Evolutionary conservation across 2,329 filamentous ascomycete genomes (phyloP).

Genomic region (Aspergillus pseudoglaucus): DNA sequence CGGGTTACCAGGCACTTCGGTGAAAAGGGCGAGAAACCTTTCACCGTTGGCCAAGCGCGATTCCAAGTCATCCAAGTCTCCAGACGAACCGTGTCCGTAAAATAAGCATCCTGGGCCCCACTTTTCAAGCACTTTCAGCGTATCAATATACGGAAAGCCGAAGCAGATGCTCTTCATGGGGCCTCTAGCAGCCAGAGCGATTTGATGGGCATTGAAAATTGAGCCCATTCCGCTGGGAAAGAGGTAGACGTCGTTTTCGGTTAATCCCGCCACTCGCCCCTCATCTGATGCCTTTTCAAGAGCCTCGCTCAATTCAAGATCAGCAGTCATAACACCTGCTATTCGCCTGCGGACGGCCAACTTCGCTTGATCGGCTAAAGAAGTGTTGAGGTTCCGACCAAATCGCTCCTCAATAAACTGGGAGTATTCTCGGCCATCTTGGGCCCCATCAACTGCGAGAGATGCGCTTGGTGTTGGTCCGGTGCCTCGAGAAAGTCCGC

Average conservation of each 20-base stretch:
- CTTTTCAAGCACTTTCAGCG: slow-evolving; percentile 88
- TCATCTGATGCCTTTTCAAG: slow-evolving; percentile 37
- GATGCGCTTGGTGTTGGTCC: slow-evolving; percentile 33
- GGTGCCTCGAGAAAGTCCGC: slow-evolving; percentile 26
- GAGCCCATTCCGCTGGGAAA: slow-evolving; percentile 91
- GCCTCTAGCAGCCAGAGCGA: slow-evolving; percentile 59
- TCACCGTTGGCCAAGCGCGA: slow-evolving; percentile 63
- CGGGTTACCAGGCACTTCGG: slow-evolving; percentile 92
- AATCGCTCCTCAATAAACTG: slow-evolving; percentile 91
- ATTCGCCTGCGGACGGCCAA: slow-evolving; percentile 81
- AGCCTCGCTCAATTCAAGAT: slow-evolving; percentile 60
- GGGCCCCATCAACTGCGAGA: slow-evolving; percentile 14
- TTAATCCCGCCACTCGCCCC: slow-evolving; percentile 50
- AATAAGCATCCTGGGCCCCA: slow-evolving; percentile 86
- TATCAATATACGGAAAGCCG: slow-evolving; percentile 97
- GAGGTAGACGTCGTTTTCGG: slow-evolving; percentile 81
- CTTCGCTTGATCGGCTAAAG: slow-evolving; percentile 73
- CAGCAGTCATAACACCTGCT: slow-evolving; percentile 70
- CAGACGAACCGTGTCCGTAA: slow-evolving; percentile 71
- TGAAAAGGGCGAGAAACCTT: slow-evolving; percentile 75
- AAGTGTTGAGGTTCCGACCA: slow-evolving; percentile 78
- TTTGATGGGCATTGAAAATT: slow-evolving; percentile 81
- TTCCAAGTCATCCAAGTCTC: slow-evolving; percentile 81
- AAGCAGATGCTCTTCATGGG: slow-evolving; percentile 74
- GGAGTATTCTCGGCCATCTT: slow-evolving; percentile 58